phyloP scores from a whole-genome alignment of 2,329 filamentous ascomycete species.

The Aplosporella prunicola region DNA sequence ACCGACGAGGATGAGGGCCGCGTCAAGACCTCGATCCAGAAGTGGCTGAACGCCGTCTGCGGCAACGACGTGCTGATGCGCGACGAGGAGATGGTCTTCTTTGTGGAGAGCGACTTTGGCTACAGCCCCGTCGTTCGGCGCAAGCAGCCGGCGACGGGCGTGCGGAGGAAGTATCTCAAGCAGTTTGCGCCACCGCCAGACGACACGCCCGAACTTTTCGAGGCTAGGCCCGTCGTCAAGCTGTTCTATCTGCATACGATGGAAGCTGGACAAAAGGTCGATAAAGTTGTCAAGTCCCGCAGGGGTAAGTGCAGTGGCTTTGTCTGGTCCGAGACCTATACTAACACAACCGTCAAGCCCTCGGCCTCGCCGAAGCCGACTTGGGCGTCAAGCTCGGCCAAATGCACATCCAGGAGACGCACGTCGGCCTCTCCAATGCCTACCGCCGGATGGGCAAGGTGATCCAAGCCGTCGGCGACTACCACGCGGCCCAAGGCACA shows the following conservation, averaged over 20 bases:
- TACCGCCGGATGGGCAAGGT: constrained; percentile 93
- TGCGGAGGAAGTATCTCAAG: constrained; percentile 90
- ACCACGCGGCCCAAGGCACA: constrained; percentile 90
- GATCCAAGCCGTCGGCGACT: constrained; percentile 88
- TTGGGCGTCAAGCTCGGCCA: constrained; percentile 81
- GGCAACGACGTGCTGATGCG: constrained; percentile 84
- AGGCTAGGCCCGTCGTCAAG: constrained; percentile 85
- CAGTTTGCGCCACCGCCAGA: constrained; percentile 96
- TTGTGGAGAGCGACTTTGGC: constrained; percentile 98
- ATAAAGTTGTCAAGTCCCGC: constrained; percentile 83
- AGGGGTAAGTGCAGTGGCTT: constrained; percentile 56
- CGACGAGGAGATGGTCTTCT: constrained; percentile 94
- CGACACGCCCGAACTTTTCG: constrained; percentile 87
- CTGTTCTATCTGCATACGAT: constrained; percentile 91
- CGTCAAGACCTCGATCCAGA: constrained; percentile 81
- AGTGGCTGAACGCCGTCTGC: constrained; percentile 92
- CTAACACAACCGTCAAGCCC: constrained; percentile 47
- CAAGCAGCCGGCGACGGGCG: constrained; percentile 93
- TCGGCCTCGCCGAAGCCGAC: constrained; percentile 86
- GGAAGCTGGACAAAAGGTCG: constrained; percentile 95
- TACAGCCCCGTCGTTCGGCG: constrained; percentile 92
- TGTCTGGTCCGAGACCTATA: constrained; percentile 5
- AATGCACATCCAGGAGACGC: constrained; percentile 84
- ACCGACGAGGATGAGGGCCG: constrained; percentile 91
- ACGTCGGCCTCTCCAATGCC: constrained; percentile 76